Evolutionary conservation across 2,329 filamentous ascomycete genomes (phyloP), one percentile per base, ranked within the genome.

Genomic region (Colletotrichum brevisporum): DNA sequence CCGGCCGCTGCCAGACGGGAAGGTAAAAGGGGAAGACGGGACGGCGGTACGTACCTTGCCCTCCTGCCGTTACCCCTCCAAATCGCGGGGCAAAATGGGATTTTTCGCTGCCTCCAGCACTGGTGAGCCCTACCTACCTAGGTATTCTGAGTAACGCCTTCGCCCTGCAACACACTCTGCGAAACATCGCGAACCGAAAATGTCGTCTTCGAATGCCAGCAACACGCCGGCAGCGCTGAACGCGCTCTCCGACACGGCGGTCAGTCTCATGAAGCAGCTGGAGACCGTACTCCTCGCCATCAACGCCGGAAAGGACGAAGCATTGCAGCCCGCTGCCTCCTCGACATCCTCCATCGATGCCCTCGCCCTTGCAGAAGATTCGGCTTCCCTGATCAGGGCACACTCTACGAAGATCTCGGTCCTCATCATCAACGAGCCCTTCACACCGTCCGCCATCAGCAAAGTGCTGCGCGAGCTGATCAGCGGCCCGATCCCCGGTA

Each of bases 321-420:
- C 43, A n/a, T 31, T 45, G 18, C 27, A 74, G 58, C 67, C 71
- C 43, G 54, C 71, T 5, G 43, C 75, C 6, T 31, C 69, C 26
- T 21, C 51, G 52, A 21, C 70, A n/a, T 53, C 76, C 15, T 69
- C 78, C n/a, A 72, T 89, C 76, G 80, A 92, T 71, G 85, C 90
- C 10, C 86, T 97, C 26, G 82, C 89, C 15, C 86, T 95, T 67
- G 89, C 95, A 41, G 87, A 88, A 74, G 91, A 95, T 74, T 88
- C 92, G 0, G 88, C 93, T 0, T 88, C 86, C 27, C 85, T 97
- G 5, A 89, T 97, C 68, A 91, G 89, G 77, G 93, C 94, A 0
- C 94, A 98, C 77, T 89, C 91, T 2, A 97, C 94, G 6, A 97
- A 97, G 71, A 86, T 98, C 27, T 95, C 93, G 0, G 90, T 98